Conservation (phyloP, 495 filamentous ascomycete species). For the Hypomontagnella submonticulosa region DNA sequence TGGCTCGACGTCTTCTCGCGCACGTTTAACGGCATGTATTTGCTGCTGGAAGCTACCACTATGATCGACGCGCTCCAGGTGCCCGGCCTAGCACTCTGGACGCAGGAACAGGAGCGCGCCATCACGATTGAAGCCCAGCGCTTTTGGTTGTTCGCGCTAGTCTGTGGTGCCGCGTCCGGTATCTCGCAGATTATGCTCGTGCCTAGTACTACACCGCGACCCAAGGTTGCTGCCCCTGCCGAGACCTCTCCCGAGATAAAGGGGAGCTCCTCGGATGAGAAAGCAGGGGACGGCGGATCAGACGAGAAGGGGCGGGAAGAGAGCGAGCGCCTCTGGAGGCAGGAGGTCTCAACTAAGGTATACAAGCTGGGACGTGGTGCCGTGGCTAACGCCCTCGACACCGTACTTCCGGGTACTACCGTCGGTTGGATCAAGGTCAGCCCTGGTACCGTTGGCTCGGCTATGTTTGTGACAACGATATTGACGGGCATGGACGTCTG, state of each 20-base stretch:
- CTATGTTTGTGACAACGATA: conserved; percentile 68
- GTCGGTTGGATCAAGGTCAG: conserved; percentile 65
- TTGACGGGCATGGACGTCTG: conserved; percentile 68
- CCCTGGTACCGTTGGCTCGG: conserved; percentile 58
- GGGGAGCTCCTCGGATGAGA: neutral
- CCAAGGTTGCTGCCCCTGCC: neutral
- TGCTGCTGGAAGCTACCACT: conserved; percentile 58
- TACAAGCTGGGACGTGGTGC: conserved; percentile 52
- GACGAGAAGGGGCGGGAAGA: conserved; percentile 20
- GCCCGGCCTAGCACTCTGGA: conserved; percentile 56
- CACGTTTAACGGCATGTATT: conserved; percentile 60
- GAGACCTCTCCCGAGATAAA: neutral
- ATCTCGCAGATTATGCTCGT: conserved; percentile 42
- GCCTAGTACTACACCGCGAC: conserved; percentile 31
- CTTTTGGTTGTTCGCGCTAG: conserved; percentile 72
- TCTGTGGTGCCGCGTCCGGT: conserved; percentile 44
- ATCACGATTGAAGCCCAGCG: conserved; percentile 66
- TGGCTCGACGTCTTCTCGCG: conserved; percentile 54
- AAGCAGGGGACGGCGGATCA: neutral
- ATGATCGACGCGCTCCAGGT: conserved; percentile 59
- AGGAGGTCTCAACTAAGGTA: conserved; percentile 36
- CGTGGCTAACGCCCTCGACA: conserved; percentile 65
- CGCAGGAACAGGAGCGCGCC: conserved; percentile 32
- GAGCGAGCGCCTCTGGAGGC: conserved; percentile 18
- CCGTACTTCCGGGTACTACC: conserved; percentile 64